Conservation (phyloP, 352 stramenopile genomes). For the Pythium sp. region DNA sequence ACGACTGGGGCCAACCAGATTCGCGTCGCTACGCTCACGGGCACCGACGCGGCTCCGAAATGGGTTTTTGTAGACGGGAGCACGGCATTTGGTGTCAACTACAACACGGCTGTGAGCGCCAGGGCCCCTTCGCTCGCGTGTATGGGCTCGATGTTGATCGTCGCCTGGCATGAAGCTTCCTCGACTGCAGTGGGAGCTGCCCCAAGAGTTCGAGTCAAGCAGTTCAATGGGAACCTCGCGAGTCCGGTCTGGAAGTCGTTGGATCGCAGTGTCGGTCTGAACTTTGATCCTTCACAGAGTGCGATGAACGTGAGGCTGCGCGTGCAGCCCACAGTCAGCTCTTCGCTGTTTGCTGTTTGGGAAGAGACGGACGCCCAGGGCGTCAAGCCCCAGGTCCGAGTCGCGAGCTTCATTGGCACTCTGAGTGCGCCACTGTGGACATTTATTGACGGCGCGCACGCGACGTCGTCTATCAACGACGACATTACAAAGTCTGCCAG, state of each 20-base stretch:
- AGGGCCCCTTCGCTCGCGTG: slow-evolving; percentile 40
- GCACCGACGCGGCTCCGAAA: slow-evolving; percentile 29
- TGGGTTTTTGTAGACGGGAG: slow-evolving; percentile 64
- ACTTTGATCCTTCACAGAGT: slow-evolving; percentile 37
- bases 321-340: slow-evolving; percentile 13
- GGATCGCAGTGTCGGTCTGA: slow-evolving; percentile 34
- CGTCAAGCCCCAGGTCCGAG: slow-evolving; percentile 39
- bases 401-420: slow-evolving; percentile 25
- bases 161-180: slow-evolving; percentile 49
- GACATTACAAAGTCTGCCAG: slow-evolving; percentile 26
- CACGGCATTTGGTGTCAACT: slow-evolving; percentile 37
- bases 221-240: slow-evolving; percentile 39
- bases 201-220: slow-evolving; percentile 30
- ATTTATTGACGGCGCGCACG: slow-evolving; percentile 38
- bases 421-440: slow-evolving; percentile 22
- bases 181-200: slow-evolving; percentile 9
- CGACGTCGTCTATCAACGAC: slow-evolving; percentile 43
- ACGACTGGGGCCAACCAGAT: slow-evolving; percentile 34
- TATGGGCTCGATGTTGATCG: slow-evolving; percentile 28
- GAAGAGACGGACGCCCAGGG: slow-evolving; percentile 34
- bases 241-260: slow-evolving; percentile 36
- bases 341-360: slow-evolving; percentile 55
- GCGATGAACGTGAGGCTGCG: slow-evolving; percentile 45
- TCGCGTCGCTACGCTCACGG: slow-evolving; percentile 46
- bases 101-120: slow-evolving; percentile 26